Conservation (phyloP, 1,284 basidiomycete genomes). For the Pascua guehoae region DNA sequence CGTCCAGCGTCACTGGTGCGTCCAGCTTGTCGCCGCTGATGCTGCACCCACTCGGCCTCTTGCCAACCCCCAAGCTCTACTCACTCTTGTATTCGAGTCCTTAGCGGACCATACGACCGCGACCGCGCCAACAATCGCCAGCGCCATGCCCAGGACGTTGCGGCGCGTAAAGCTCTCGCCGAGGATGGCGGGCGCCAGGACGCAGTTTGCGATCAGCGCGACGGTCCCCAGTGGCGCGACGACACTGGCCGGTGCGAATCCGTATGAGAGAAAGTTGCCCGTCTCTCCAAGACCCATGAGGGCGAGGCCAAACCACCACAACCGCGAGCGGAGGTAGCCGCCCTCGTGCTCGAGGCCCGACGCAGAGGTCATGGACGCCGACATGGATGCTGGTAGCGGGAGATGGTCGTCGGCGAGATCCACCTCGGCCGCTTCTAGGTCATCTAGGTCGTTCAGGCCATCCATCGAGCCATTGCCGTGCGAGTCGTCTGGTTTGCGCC, state of each 20-base stretch:
- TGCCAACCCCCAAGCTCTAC: conserved; percentile 5
- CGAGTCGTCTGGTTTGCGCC: too few species aligned
- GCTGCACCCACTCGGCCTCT: too few species aligned
- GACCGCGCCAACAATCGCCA: conserved; percentile 78
- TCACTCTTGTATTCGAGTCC: conserved; percentile 63
- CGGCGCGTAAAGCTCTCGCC: conserved; percentile 53
- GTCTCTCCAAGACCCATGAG: conserved; percentile 89
- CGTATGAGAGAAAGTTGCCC: conserved; percentile 88
- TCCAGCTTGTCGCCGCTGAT: too few species aligned
- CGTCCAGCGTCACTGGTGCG: too few species aligned
- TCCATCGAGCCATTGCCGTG: too few species aligned
- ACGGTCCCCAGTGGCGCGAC: conserved; percentile 95
- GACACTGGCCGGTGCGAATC: conserved; percentile 81
- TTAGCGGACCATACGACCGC: conserved; percentile 84
- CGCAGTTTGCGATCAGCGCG: conserved; percentile 85
- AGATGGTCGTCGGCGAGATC: conserved; percentile 7
- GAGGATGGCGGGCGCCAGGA: conserved; percentile 85
- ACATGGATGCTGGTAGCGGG: background rate
- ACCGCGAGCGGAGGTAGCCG: conserved; percentile 72
- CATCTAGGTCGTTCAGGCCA: conserved; percentile 3
- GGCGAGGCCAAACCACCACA: conserved; percentile 89
- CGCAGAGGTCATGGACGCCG: too few species aligned
- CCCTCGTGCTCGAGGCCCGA: conserved; percentile 27
- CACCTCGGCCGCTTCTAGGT: conserved; percentile 6
- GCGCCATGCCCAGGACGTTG: conserved; percentile 80